Conservation (phyloP, 2,329 filamentous ascomycete species). For the Pseudocercospora crystallina region DNA sequence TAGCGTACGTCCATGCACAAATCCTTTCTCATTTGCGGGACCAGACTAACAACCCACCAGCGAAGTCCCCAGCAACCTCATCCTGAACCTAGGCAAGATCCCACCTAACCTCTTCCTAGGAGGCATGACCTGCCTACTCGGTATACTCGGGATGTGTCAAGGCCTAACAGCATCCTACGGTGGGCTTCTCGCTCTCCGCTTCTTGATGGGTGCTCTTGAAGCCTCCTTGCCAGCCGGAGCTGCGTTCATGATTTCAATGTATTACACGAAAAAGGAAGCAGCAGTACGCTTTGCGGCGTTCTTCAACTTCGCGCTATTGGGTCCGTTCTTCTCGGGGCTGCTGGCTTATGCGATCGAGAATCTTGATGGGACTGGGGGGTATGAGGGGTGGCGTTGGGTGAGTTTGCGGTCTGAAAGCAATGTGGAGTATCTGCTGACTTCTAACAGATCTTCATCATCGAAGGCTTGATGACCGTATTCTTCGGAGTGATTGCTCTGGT, state of each 20-base stretch:
- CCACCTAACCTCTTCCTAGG: conserved; percentile 13
- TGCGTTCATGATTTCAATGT: conserved; percentile 9
- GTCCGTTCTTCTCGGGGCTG: conserved; percentile 13
- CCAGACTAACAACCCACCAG: background rate
- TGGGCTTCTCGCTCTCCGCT: background rate
- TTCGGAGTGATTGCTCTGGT: conserved; percentile 10
- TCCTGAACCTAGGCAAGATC: conserved; percentile 9
- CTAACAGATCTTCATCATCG: conserved; percentile 13
- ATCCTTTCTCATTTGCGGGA: background rate
- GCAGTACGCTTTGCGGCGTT: conserved; percentile 12
- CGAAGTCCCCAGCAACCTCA: conserved; percentile 11
- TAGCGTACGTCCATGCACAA: background rate
- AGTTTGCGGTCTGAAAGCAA: background rate
- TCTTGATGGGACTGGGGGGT: conserved; percentile 9
- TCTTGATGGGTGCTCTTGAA: conserved; percentile 5
- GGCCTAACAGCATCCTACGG: conserved; percentile 5
- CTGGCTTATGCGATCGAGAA: conserved; percentile 13
- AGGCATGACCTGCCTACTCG: conserved; percentile 14
- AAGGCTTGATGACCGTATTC: conserved; percentile 15
- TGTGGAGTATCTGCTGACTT: background rate
- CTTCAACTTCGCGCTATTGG: conserved; percentile 12
- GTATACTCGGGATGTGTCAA: conserved; percentile 15
- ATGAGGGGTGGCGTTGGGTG: conserved; percentile 14
- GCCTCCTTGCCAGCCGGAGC: conserved; percentile 5
- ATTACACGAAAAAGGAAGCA: conserved; percentile 5